These are phyloP conservation scores for Neurospora cerealis DNA, from an alignment of 495 filamentous ascomycete genomes.

Conservation along the genomic window DNA sequence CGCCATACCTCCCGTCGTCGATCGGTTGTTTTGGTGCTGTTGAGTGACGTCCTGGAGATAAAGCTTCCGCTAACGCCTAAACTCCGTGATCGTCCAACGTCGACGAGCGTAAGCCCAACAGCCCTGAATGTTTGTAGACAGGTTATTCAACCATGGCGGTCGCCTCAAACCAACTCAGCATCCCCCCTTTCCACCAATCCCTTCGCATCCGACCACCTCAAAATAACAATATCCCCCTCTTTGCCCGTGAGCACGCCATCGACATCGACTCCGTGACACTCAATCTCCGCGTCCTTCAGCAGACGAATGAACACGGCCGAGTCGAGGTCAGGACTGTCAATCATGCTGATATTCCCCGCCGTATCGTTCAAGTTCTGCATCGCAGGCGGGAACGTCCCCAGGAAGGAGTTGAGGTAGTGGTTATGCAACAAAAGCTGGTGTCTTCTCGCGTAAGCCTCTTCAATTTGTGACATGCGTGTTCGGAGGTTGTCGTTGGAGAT, in stretches of 20 bases:
- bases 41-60: background rate
- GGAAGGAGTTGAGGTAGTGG: conserved; percentile 75
- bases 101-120: background rate
- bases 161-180: conserved; percentile 66
- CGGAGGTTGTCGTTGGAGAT: conserved; percentile 37
- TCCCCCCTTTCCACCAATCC: conserved; percentile 59
- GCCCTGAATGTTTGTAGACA: background rate
- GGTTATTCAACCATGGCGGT: background rate
- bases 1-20: background rate
- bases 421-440: conserved; percentile 73
- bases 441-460: conserved; percentile 65
- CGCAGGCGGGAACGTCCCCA: conserved; percentile 64
- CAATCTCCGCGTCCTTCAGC: conserved; percentile 47
- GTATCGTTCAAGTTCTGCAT: conserved; percentile 83
- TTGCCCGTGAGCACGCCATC: conserved; percentile 50
- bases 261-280: conserved; percentile 47
- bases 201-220: conserved; percentile 77
- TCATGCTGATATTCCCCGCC: conserved; percentile 81
- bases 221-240: conserved; percentile 78
- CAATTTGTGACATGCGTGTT: conserved; percentile 55
- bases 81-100: background rate
- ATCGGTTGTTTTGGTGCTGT: background rate
- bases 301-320: conserved; percentile 77
- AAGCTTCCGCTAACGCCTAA: background rate
- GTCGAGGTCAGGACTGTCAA: conserved; percentile 73